A percentile compares a stretch with the other conserved stretches of the same genome.
phyloP scores from a whole-genome alignment of 2,329 filamentous ascomycete species.

The Aschersonia sp. region DNA sequence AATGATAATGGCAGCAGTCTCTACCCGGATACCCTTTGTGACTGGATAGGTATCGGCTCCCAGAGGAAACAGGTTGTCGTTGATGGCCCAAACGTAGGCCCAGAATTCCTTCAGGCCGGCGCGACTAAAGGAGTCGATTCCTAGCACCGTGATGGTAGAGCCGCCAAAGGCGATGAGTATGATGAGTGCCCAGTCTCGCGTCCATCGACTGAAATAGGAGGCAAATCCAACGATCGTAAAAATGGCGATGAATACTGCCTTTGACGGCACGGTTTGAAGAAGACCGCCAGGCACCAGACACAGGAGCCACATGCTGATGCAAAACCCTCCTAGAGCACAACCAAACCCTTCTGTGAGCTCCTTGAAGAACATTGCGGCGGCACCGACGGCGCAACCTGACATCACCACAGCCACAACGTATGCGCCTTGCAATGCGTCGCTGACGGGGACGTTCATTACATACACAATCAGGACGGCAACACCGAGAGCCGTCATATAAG shows the following conservation, averaged over 20 bases:
- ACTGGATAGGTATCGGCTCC: conserved; percentile 67
- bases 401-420: conserved; percentile 69
- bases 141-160: conserved; percentile 63
- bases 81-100: conserved; percentile 80
- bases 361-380: conserved; percentile 59
- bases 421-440: conserved; percentile 64
- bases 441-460: conserved; percentile 68
- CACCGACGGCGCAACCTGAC: conserved; percentile 62
- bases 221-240: conserved; percentile 55
- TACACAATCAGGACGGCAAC: conserved; percentile 77
- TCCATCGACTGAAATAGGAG: conserved; percentile 67
- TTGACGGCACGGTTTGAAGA: conserved; percentile 44
- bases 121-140: conserved; percentile 78
- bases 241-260: conserved; percentile 59
- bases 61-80: conserved; percentile 65
- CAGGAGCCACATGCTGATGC: conserved; percentile 80
- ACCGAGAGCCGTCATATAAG: conserved; percentile 56
- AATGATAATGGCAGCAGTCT: conserved; percentile 65
- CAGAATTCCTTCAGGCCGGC: conserved; percentile 95
- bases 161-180: conserved; percentile 65
- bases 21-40: conserved; percentile 73
- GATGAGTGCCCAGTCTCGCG: conserved; percentile 66
- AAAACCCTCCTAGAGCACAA: conserved; percentile 77
- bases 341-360: conserved; percentile 73
- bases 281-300: conserved; percentile 64